Percentiles rank a stretch among this genome's conserved stretches.
These are phyloP conservation scores for Cladorrhinum sp. DNA, from an alignment of 2,329 filamentous ascomycete species.

Conservation along the genomic window DNA sequence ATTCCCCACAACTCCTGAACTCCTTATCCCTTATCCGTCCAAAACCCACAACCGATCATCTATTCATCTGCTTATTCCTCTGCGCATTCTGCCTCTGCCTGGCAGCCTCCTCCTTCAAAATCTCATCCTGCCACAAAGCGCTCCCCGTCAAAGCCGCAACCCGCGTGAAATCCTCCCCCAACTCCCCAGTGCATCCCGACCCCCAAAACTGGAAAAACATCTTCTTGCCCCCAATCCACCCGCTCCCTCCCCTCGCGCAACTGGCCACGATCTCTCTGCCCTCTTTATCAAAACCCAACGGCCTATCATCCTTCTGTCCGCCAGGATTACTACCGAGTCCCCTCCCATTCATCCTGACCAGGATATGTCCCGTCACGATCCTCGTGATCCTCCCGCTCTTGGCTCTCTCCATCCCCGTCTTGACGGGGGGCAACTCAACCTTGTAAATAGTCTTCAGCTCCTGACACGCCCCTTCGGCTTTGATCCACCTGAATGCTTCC, in stretches of 20 bases:
- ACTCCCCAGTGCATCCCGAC: constrained; percentile 7
- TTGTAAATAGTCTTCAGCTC: background rate
- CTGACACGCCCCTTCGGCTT: background rate
- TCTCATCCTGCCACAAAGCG: constrained; percentile 15
- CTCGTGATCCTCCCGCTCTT: background rate
- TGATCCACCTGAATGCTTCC: background rate
- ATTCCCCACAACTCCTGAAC: background rate
- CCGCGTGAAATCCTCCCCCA: constrained; percentile 15
- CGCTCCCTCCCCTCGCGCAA: background rate
- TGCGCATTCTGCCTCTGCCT: background rate
- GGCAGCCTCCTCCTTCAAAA: background rate
- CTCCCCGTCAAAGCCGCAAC: constrained; percentile 15
- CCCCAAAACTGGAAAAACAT: constrained; percentile 23
- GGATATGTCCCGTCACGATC: constrained; percentile 4
- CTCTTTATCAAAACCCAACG: constrained; percentile 10
- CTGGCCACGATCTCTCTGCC: constrained; percentile 21
- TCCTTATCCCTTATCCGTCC: too few species aligned
- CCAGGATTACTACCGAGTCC: background rate
- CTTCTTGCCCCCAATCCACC: constrained; percentile 2
- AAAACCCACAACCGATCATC: too few species aligned
- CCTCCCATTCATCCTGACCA: constrained; percentile 10
- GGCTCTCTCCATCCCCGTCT: background rate
- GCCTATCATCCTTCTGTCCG: background rate
- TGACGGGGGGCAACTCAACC: background rate
- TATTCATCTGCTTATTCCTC: background rate